Conservation (phyloP, 345 rosid genomes). For the Cardiospermum halicacabum region DNA sequence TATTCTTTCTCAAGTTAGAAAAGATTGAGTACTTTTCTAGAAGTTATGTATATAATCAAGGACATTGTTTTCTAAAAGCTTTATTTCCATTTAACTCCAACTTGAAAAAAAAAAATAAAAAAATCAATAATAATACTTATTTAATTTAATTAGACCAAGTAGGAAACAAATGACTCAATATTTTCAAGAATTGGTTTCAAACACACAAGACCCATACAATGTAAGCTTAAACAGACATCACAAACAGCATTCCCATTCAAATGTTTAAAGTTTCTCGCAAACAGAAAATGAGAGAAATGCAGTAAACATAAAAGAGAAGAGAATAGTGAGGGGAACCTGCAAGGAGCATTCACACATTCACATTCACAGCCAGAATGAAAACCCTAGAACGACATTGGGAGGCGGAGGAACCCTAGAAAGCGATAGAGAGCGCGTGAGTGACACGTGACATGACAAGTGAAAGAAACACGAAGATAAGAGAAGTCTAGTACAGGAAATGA, state of each 20-base stretch:
- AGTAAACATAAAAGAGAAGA: neutral
- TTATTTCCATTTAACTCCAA: neutral
- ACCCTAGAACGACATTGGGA: neutral
- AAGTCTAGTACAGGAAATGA: too few relatives aligned
- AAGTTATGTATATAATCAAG: neutral
- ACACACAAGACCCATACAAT: neutral
- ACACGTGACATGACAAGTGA: neutral
- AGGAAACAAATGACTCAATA: neutral
- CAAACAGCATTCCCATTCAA: neutral
- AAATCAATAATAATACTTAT: neutral
- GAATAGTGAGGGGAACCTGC: neutral
- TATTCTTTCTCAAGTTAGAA: neutral
- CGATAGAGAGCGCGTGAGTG: neutral
- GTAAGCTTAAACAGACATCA: neutral
- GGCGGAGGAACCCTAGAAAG: neutral
- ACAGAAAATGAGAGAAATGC: neutral
- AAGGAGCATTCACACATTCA: neutral
- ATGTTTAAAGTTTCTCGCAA: slow-evolving; percentile 17
- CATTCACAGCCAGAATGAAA: neutral
- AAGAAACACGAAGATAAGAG: neutral
- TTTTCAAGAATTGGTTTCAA: neutral
- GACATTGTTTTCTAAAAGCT: slow-evolving; percentile 4
- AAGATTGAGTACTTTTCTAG: neutral
- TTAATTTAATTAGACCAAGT: neutral
- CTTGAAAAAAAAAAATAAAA: neutral